Evolutionary conservation across 495 filamentous ascomycete species (phyloP).

Genomic region (Aspergillus heteromorphus): DNA sequence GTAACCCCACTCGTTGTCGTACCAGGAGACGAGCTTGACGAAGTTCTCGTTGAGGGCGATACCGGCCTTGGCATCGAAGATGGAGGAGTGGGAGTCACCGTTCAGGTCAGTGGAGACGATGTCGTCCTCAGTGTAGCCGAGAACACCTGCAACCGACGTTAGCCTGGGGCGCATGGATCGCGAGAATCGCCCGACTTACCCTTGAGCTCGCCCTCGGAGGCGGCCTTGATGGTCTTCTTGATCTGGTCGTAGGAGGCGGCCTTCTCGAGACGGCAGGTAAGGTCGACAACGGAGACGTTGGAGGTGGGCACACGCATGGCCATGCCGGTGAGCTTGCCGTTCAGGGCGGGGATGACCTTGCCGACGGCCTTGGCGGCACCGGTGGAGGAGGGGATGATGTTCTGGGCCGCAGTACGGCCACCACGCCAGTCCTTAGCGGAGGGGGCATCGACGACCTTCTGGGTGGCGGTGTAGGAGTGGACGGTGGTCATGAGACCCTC

Average conservation of each 20-base stretch:
- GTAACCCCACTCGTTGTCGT: constrained; percentile 97
- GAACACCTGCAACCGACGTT: constrained; percentile 57
- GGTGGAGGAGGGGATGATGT: constrained; percentile 99
- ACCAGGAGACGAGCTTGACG: constrained; percentile 98
- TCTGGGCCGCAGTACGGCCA: constrained; percentile 96
- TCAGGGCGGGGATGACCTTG: constrained; percentile 95
- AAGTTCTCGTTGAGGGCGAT: constrained; percentile 98
- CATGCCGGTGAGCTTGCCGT: constrained; percentile 99
- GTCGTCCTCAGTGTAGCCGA: constrained; percentile 95
- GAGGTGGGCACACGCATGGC: constrained; percentile 96
- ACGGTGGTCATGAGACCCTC: constrained; percentile 99
- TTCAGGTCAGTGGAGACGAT: constrained; percentile 90
- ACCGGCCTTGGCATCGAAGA: constrained; percentile 99
- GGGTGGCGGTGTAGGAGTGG: constrained; percentile 99
- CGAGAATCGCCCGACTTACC: constrained; percentile 57
- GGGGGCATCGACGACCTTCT: constrained; percentile 98
- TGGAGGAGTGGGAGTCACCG: constrained; percentile 86
- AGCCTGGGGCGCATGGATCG: constrained; percentile 15
- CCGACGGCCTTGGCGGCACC: constrained; percentile 99
- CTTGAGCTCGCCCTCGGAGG: constrained; percentile 77
- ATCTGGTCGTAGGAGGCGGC: constrained; percentile 84
- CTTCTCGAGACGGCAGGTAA: constrained; percentile 93
- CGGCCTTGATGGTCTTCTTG: constrained; percentile 87
- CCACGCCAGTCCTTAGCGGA: constrained; percentile 99
- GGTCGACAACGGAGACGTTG: constrained; percentile 98